These are phyloP conservation scores for Euphorbia lathyris DNA, from an alignment of 345 rosid genomes.

Conservation along the genomic window DNA sequence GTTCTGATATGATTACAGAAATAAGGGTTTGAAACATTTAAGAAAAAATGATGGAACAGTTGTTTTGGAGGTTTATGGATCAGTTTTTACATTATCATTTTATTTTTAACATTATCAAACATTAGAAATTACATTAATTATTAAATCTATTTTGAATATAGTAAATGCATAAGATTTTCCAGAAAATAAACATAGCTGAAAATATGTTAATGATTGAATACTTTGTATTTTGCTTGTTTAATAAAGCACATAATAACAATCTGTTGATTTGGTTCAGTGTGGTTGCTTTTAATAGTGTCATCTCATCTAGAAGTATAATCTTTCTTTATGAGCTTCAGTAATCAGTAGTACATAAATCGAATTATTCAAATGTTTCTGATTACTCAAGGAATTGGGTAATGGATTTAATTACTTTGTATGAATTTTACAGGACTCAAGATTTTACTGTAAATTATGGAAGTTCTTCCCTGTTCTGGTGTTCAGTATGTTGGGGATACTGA, in stretches of 20 bases:
- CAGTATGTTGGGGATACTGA: conserved; percentile 45
- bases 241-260: background rate
- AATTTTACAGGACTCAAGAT: conserved; percentile 10
- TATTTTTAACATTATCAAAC: background rate
- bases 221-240: background rate
- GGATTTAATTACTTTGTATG: conserved; percentile 19
- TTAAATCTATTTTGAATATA: background rate
- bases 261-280: background rate
- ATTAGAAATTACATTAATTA: background rate
- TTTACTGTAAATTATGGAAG: conserved; percentile 49
- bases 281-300: background rate
- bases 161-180: background rate
- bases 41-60: background rate
- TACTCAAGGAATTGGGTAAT: conserved; percentile 25
- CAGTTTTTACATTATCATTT: background rate
- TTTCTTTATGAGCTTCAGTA: background rate
- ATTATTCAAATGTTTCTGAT: conserved; percentile 11
- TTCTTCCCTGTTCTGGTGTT: conserved; percentile 51
- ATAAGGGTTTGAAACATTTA: background rate
- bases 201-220: background rate
- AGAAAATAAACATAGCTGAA: background rate
- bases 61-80: background rate
- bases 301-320: background rate
- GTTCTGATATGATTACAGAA: background rate
- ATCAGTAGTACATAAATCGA: background rate